These are phyloP conservation scores for Plasmodium falciparum DNA, from an alignment of 169 alveolate species.

Conservation along the genomic window DNA sequence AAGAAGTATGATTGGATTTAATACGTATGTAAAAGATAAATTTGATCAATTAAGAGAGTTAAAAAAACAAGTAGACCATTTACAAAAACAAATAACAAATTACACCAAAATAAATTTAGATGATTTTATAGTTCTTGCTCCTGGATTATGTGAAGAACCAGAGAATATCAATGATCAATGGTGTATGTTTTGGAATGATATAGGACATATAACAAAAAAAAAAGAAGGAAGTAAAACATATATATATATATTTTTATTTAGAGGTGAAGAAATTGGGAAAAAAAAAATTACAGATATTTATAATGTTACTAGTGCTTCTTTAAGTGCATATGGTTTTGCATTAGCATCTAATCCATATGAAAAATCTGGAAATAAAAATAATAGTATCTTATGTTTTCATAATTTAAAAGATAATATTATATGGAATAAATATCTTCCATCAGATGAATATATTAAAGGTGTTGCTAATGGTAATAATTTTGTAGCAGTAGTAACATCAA, in stretches of 20 bases:
- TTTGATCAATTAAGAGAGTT: constrained; percentile 53
- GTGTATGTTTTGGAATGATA: constrained; percentile 79
- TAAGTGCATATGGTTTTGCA: constrained; percentile 75
- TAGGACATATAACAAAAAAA: constrained; percentile 76
- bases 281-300: constrained; percentile 76
- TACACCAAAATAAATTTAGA: constrained; percentile 52
- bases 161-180: constrained; percentile 77
- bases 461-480: constrained; percentile 78
- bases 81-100: constrained; percentile 43
- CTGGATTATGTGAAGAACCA: constrained; percentile 77
- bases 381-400: constrained; percentile 73
- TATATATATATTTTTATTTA: constrained; percentile 68
- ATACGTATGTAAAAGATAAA: constrained; percentile 58
- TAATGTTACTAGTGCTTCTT: constrained; percentile 74
- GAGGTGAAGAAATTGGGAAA: constrained; percentile 77
- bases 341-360: constrained; percentile 76
- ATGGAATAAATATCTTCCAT: constrained; percentile 72
- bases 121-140: constrained; percentile 65
- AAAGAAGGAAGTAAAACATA: constrained; percentile 75
- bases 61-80: constrained; percentile 46
- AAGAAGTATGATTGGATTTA: constrained; percentile 46
- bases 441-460: constrained; percentile 69
- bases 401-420: constrained; percentile 68
- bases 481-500: constrained; percentile 75
- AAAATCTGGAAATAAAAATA: constrained; percentile 35